A percentile compares a stretch with the other conserved stretches of the same genome.
phyloP scores from a whole-genome alignment of 2,329 filamentous ascomycete species.

The Trichoderma sp. region DNA sequence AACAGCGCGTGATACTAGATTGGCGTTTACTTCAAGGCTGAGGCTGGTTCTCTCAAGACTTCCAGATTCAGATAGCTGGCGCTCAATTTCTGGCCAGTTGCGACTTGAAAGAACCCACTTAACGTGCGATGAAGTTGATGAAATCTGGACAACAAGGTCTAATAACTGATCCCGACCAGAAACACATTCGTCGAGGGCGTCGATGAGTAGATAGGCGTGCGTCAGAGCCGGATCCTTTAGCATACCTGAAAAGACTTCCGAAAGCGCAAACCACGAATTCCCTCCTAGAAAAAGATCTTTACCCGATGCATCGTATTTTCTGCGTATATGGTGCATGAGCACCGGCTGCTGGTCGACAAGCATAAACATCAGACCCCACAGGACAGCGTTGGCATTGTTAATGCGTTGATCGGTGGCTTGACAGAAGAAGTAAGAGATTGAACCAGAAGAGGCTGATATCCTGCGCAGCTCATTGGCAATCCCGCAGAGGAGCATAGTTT shows the following conservation, averaged over 20 bases:
- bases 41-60: background rate
- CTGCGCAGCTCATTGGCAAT: conserved; percentile 35
- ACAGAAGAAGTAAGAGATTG: conserved; percentile 47
- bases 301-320: conserved; percentile 42
- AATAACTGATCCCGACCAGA: background rate
- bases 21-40: conserved; percentile 35
- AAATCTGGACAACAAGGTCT: background rate
- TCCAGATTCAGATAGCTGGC: conserved; percentile 6
- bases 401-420: conserved; percentile 44
- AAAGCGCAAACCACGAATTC: conserved; percentile 45
- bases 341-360: conserved; percentile 42
- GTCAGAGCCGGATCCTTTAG: conserved; percentile 43
- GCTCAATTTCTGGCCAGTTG: conserved; percentile 29
- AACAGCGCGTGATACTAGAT: background rate
- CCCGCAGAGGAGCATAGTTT: conserved; percentile 44
- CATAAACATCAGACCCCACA: conserved; percentile 49
- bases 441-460: background rate
- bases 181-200: conserved; percentile 53
- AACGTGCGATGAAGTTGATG: background rate
- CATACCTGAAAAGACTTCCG: conserved; percentile 46
- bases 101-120: conserved; percentile 24
- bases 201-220: conserved; percentile 45
- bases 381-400: conserved; percentile 46
- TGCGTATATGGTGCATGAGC: conserved; percentile 42
- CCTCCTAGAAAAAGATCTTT: conserved; percentile 45